Conservation (phyloP, 345 rosid species). For the Ceriops decandra region DNA sequence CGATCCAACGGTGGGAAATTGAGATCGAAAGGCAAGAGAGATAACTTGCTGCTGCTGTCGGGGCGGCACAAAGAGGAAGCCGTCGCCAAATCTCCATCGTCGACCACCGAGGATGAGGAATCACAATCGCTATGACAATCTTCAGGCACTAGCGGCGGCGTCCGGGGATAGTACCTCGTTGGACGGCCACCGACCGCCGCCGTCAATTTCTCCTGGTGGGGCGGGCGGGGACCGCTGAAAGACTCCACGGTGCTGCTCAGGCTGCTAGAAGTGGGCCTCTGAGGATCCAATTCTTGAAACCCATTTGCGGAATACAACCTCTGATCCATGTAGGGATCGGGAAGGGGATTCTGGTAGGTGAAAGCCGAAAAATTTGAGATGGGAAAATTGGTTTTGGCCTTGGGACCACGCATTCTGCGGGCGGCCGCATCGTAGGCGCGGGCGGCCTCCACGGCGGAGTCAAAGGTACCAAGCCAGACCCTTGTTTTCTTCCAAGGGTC, state of each 20-base stretch:
- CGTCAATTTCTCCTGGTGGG: constrained; percentile 12
- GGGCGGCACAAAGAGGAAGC: constrained; percentile 34
- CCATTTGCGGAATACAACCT: constrained; percentile 38
- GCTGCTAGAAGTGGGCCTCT: constrained; percentile 76
- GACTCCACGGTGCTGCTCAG: constrained; percentile 98
- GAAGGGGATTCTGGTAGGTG: constrained; percentile 2
- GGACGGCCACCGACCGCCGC: constrained; percentile 14
- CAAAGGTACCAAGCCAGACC: constrained; percentile 93
- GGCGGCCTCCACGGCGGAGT: constrained; percentile 91
- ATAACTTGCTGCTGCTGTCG: constrained; percentile 12
- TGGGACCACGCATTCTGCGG: constrained; percentile 71
- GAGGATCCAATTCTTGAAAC: constrained; percentile 43
- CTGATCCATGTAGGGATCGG: constrained; percentile 18
- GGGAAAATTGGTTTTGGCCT: constrained; percentile 87
- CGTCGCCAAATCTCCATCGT: constrained; percentile 51
- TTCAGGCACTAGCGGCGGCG: constrained; percentile 65
- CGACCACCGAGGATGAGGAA: constrained; percentile 85
- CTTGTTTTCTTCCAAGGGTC: constrained; percentile 81
- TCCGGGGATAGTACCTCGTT: constrained; percentile 47
- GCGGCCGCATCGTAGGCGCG: constrained; percentile 90
- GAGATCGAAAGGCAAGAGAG: constrained; percentile 68
- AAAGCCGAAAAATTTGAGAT: constrained; percentile 19
- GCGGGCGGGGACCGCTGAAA: constrained; percentile 73
- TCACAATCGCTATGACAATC: constrained; percentile 94
- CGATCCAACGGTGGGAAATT: constrained; percentile 82